A percentile compares a stretch with the other conserved stretches of the same genome.
Conservation (phyloP, 495 filamentous ascomycete genomes). For the Talaromyces stipitatus region DNA sequence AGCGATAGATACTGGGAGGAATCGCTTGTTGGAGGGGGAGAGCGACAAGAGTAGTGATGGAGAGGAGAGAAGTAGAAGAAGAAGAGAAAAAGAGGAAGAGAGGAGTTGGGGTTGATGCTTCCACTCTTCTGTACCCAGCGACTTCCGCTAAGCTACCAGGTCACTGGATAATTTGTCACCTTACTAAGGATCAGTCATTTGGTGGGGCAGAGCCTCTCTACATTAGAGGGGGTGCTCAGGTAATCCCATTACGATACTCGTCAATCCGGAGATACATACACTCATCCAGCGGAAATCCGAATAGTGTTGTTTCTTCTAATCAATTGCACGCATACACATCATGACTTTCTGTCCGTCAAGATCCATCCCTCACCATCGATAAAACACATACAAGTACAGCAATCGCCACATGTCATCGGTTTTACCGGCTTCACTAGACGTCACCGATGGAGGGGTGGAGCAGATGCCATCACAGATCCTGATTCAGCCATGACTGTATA, state of each 20-base stretch:
- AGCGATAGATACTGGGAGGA: conserved; percentile 2
- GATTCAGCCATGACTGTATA: neutral
- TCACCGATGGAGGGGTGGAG: neutral
- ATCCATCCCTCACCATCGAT: no score
- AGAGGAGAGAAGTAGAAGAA: neutral
- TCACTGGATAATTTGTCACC: no score
- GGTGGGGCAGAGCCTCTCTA: neutral
- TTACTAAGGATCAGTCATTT: neutral
- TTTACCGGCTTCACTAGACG: neutral
- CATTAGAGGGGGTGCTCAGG: neutral
- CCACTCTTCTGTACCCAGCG: neutral
- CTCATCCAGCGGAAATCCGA: neutral
- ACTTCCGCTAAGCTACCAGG: no score
- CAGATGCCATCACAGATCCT: neutral
- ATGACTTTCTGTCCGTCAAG: neutral
- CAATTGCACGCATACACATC: neutral
- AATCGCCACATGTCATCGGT: neutral
- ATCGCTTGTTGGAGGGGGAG: conserved; percentile 6
- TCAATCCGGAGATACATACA: neutral
- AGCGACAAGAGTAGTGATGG: conserved; percentile 10
- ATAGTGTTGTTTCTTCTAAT: neutral
- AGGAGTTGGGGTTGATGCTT: neutral
- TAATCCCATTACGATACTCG: neutral
- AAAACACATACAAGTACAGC: neutral
- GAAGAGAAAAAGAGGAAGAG: neutral